Base-by-base conservation (phyloP, 1,284 basidiomycete genomes). In the Blastosporella zonata region DNA sequence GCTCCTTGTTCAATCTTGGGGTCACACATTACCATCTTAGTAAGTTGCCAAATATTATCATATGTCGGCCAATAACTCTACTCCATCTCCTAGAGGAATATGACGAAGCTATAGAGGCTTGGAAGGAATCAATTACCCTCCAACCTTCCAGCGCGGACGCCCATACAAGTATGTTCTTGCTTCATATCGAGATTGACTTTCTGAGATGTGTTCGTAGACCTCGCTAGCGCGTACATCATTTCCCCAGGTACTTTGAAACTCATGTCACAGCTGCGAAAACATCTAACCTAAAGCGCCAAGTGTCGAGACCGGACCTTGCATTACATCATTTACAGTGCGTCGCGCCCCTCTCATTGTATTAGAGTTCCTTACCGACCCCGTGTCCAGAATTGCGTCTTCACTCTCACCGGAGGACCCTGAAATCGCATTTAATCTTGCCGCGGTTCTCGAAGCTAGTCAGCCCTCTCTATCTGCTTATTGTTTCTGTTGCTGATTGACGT, bases 221-320 rank as follows among this genome's bases (percentile, higher is more conserved):
- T 97, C 34, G 94, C 94, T 35, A 94, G 90, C 59, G 94, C 94
- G 54, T 97, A 97, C 70, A 90, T 97, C 62, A 84, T 96, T 62
- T 90, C 89, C 36, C 70, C 70, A 61, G 65, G 71, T 70, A 59
- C 34, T 35, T 27, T 36, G 12, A 3, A 34, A 34, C 33, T 23
- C 36, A 37, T 12, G 36, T 42, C 47, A 33, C 22, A 34, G 22
- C 44, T 43, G 47, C 43, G n/a, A 36, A 25, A 34, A 29, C 22
- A 29, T 17, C 29, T 46, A 21, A 29, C 47, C 29, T 37, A 50
- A 21, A 12, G 13, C 47, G 25, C 50, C 36, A 82, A 64, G 83
- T 90, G 43, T 81, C 90, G 49, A 79, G 92, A 61, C 90, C 94
- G 47, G 93, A 96, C 71, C 79, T 95, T 54, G 94, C 94, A 27